Conservation (phyloP, 1,139 yeast genomes). For the Candida dubliniensis region DNA sequence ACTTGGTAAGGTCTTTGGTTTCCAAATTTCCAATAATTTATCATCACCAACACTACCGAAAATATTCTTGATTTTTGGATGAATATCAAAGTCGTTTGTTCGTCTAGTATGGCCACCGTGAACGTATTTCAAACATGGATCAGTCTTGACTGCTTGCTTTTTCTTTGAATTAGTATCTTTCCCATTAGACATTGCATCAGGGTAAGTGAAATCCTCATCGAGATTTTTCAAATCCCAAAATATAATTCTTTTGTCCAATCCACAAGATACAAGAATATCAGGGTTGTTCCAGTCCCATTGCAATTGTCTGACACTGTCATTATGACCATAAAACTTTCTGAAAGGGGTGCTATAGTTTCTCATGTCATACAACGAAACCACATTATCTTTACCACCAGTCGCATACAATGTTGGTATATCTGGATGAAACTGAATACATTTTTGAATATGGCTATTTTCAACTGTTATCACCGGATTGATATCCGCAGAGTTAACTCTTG, state of each 20-base stretch:
- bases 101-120: constrained; percentile 63
- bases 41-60: constrained; percentile 55
- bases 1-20: constrained; percentile 42
- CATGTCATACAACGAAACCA: constrained; percentile 50
- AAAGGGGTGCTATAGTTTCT: constrained; percentile 48
- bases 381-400: constrained; percentile 56
- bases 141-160: constrained; percentile 34
- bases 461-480: constrained; percentile 45
- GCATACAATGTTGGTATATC: constrained; percentile 44
- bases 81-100: constrained; percentile 51
- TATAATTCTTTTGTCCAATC: constrained; percentile 50
- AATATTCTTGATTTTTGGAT: constrained; percentile 44
- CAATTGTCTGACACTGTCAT: constrained; percentile 40
- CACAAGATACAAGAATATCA: constrained; percentile 43
- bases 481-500: constrained; percentile 37
- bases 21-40: constrained; percentile 54
- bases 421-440: constrained; percentile 52
- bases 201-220: constrained; percentile 45
- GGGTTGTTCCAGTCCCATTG: constrained; percentile 43
- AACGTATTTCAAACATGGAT: constrained; percentile 59
- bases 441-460: constrained; percentile 46
- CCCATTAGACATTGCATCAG: constrained; percentile 20
- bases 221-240: constrained; percentile 52
- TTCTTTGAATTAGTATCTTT: constrained; percentile 11
- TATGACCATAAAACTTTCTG: constrained; percentile 52